Percentiles rank a stretch among this genome's conserved stretches.
Conservation (phyloP, 495 filamentous ascomycete genomes). For the Echria macrotheca region DNA sequence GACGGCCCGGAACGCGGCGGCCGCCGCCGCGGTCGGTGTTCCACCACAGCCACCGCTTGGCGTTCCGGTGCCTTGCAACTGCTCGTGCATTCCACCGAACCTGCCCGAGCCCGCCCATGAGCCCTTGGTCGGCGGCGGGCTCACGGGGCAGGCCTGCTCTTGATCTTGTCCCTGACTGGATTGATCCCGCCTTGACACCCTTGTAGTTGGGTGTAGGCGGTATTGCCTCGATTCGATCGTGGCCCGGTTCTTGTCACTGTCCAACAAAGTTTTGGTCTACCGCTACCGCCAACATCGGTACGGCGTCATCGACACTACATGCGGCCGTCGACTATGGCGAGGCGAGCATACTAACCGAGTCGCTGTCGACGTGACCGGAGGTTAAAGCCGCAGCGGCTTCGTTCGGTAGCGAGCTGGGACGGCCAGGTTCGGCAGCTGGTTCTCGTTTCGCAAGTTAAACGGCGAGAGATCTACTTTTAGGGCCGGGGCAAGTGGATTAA, state of each 20-base stretch:
- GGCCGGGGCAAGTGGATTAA: too few species aligned
- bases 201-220: not conserved
- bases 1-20: not conserved
- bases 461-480: too few species aligned
- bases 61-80: not conserved
- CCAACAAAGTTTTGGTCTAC: too few species aligned
- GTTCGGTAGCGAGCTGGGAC: not conserved
- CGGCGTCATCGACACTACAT: too few species aligned
- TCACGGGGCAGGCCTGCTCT: not conserved
- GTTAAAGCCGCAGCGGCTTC: not conserved
- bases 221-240: not conserved
- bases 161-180: not conserved
- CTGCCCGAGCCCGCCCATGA: not conserved
- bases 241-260: too few species aligned
- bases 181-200: not conserved
- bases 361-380: not conserved
- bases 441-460: too few species aligned
- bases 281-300: too few species aligned
- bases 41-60: slow-evolving; percentile 1
- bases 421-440: too few species aligned
- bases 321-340: too few species aligned
- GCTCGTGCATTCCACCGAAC: not conserved
- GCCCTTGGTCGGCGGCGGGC: not conserved
- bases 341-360: not conserved
- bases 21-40: not conserved